Conservation (phyloP, 257 asterid genomes). For the Salvia splendens region DNA sequence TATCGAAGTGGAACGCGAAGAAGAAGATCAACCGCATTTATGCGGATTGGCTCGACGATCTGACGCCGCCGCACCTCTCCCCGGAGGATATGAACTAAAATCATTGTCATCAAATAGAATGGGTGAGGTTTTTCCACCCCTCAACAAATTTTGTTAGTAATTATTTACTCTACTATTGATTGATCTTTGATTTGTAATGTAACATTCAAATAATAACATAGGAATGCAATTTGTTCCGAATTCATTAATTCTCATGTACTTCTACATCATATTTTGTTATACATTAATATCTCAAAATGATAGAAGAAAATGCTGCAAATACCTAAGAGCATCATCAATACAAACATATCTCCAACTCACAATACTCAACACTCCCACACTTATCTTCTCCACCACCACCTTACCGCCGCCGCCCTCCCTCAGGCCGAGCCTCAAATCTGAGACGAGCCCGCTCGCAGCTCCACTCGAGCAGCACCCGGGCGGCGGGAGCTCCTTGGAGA, state of each 20-base stretch:
- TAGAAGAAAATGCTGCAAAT: constrained; percentile 76
- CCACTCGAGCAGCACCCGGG: constrained; percentile 58
- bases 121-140: neutral
- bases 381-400: constrained; percentile 65
- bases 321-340: constrained; percentile 79
- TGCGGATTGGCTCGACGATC: constrained; percentile 74
- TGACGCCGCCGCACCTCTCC: constrained; percentile 45
- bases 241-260: neutral
- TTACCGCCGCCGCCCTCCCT: constrained; percentile 41
- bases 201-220: constrained; percentile 15
- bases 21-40: constrained; percentile 64
- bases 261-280: too few relatives aligned
- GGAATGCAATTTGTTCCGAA: constrained; percentile 1
- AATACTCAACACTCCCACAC: constrained; percentile 72
- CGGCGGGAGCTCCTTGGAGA: constrained; percentile 76
- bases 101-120: neutral
- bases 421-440: constrained; percentile 73
- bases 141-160: neutral
- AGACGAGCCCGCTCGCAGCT: constrained; percentile 64
- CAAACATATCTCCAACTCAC: constrained; percentile 82
- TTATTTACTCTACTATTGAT: constrained; percentile 2
- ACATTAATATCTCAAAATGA: neutral
- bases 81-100: constrained; percentile 32
- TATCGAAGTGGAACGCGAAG: constrained; percentile 54
- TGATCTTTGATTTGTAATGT: neutral